phyloP scores from a whole-genome alignment of 345 rosid species.

The Litchi chinensis region DNA sequence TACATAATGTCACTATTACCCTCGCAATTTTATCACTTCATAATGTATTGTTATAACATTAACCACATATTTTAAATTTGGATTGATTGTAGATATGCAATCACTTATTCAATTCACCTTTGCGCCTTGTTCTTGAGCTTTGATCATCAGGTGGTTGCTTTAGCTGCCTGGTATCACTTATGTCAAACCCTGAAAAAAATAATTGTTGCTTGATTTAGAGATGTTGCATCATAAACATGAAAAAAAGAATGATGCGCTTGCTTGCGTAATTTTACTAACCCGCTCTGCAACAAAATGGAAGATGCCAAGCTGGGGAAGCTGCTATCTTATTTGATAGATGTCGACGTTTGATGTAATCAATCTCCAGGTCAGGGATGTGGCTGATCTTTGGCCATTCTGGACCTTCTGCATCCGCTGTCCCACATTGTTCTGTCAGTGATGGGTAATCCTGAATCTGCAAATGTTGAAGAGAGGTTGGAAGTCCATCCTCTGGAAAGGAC shows the following conservation, averaged over 20 bases:
- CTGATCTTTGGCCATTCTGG: slow-evolving; percentile 28
- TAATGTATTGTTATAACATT: no score
- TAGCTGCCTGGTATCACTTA: neutral
- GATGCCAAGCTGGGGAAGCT: neutral
- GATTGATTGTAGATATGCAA: no score
- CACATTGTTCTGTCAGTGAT: slow-evolving; percentile 4
- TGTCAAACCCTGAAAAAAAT: neutral
- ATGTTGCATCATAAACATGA: no score
- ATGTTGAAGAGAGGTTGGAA: slow-evolving; percentile 30
- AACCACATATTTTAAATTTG: no score
- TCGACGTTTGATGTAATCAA: slow-evolving; percentile 11
- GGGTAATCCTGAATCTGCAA: slow-evolving; percentile 27
- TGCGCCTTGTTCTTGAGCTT: no score
- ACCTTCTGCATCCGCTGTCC: slow-evolving; percentile 3
- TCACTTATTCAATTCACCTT: no score
- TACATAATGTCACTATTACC: no score
- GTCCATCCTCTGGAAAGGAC: slow-evolving; percentile 36
- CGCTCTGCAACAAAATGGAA: neutral
- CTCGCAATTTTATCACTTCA: no score
- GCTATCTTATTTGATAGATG: neutral
- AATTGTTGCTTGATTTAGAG: neutral
- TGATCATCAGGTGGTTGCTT: neutral
- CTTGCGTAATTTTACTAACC: neutral
- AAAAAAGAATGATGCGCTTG: no score
- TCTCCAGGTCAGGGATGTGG: slow-evolving; percentile 25